phyloP scores from a whole-genome alignment of 257 asterid species.

The Parsonsia alboflavescens region DNA sequence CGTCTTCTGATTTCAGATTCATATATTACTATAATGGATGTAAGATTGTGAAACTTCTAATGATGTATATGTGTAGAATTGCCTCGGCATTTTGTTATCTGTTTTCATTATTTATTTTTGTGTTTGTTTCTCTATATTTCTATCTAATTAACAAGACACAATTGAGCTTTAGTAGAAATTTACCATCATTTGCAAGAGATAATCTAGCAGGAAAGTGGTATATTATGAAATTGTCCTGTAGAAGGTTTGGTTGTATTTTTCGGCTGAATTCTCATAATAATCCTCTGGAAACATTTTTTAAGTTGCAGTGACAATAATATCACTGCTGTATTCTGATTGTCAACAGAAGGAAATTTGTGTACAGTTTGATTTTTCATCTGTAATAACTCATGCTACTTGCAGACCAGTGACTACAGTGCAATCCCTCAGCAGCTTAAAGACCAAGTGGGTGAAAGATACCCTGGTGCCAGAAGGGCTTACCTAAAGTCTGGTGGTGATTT shows the following conservation, averaged over 20 bases:
- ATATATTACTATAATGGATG: slow-evolving; percentile 83
- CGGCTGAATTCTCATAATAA: neutral
- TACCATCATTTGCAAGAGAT: neutral
- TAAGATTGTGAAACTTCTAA: slow-evolving; percentile 26
- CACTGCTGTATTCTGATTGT: neutral
- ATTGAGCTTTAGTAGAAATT: neutral
- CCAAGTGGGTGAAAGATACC: slow-evolving; percentile 79
- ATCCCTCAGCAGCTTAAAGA: slow-evolving; percentile 84
- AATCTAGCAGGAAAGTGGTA: neutral
- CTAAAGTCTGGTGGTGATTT: slow-evolving; percentile 91
- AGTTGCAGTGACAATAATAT: neutral
- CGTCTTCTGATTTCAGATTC: slow-evolving; percentile 84
- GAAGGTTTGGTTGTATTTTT: neutral
- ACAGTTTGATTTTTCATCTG: slow-evolving; percentile 8
- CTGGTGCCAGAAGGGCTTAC: slow-evolving; percentile 86
- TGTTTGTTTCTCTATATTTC: neutral
- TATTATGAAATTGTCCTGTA: neutral
- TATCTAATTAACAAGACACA: neutral
- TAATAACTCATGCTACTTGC: slow-evolving; percentile 25
- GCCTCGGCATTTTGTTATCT: neutral
- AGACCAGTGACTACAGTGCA: slow-evolving; percentile 92
- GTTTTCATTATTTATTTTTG: neutral
- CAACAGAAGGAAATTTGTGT: neutral
- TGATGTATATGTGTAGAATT: neutral
- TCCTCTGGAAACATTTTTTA: neutral